Evolutionary conservation across 2,329 filamentous ascomycete genomes (phyloP).

Genomic region (Talaromyces sp.): DNA sequence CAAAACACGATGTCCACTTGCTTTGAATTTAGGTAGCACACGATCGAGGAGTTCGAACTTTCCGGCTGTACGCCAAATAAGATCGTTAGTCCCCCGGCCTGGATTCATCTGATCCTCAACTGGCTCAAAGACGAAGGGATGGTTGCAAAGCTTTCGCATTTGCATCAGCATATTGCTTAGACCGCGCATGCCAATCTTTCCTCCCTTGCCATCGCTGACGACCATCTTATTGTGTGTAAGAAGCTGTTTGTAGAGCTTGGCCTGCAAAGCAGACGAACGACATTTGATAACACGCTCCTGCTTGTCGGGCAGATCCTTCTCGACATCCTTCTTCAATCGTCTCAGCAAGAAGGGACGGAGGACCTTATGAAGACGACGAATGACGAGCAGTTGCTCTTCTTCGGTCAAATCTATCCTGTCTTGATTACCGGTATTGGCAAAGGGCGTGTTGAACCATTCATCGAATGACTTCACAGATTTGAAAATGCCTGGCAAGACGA

Average conservation of each 20-base stretch:
- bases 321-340: constrained; percentile 98
- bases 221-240: constrained; percentile 91
- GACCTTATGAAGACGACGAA: constrained; percentile 97
- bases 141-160: constrained; percentile 95
- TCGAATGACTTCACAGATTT: constrained; percentile 98
- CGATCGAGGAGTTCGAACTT: constrained; percentile 96
- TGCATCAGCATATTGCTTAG: constrained; percentile 99
- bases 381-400: constrained; percentile 99
- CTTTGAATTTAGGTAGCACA: constrained; percentile 87
- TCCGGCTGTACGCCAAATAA: constrained; percentile 90
- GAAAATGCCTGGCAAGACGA: constrained; percentile 96
- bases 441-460: constrained; percentile 99
- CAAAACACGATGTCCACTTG: constrained; percentile 86
- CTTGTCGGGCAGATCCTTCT: constrained; percentile 98
- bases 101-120: constrained; percentile 99
- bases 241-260: constrained; percentile 95
- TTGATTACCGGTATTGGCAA: constrained; percentile 95
- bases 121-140: constrained; percentile 97
- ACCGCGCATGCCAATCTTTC: constrained; percentile 88
- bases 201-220: constrained; percentile 91
- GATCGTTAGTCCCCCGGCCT: constrained; percentile 77
- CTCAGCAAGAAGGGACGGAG: constrained; percentile 93
- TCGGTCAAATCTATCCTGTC: constrained; percentile 99
- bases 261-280: constrained; percentile 91
- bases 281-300: constrained; percentile 99